Percentiles rank a stretch among this genome's conserved stretches.
Evolutionary conservation across 202 grass and related monocot genomes (phyloP).

Genomic region (Brachypodium distachyon): DNA sequence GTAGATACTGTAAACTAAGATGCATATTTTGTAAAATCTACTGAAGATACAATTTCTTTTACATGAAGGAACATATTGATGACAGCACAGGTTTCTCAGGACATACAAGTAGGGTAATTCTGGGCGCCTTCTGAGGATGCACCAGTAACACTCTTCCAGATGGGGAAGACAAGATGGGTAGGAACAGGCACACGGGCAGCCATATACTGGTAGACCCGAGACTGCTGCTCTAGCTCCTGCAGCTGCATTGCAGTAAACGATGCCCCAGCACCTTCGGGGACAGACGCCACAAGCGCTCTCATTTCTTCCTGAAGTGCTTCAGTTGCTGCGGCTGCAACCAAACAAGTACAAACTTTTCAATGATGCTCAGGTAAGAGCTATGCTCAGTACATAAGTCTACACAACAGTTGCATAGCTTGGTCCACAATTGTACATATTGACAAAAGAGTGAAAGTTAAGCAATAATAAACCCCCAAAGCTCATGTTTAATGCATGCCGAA

Average conservation of each 20-base stretch:
- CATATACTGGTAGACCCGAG: conserved; percentile 75
- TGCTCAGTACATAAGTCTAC: neutral
- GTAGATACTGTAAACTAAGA: neutral
- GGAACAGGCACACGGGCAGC: conserved; percentile 69
- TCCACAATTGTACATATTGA: neutral
- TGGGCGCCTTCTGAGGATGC: conserved; percentile 61
- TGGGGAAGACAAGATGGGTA: conserved; percentile 74
- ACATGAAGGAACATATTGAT: neutral
- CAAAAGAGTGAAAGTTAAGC: neutral
- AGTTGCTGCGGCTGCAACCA: conserved; percentile 29
- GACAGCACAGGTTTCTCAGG: neutral
- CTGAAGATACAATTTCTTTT: neutral
- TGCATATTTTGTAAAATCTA: neutral
- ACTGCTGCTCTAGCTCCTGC: conserved; percentile 79
- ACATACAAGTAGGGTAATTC: conserved; percentile 75
- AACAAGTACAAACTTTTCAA: neutral
- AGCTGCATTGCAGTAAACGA: conserved; percentile 59
- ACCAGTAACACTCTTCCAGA: conserved; percentile 69
- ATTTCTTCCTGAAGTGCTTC: conserved; percentile 50
- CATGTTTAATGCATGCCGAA: neutral
- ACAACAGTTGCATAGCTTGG: neutral
- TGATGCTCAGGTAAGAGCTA: neutral
- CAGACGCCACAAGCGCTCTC: conserved; percentile 32
- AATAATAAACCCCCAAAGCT: conserved; percentile 1
- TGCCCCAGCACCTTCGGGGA: conserved; percentile 51